Base-by-base conservation (phyloP, 2,329 filamentous ascomycete genomes). In the Ophiostoma australiae region DNA sequence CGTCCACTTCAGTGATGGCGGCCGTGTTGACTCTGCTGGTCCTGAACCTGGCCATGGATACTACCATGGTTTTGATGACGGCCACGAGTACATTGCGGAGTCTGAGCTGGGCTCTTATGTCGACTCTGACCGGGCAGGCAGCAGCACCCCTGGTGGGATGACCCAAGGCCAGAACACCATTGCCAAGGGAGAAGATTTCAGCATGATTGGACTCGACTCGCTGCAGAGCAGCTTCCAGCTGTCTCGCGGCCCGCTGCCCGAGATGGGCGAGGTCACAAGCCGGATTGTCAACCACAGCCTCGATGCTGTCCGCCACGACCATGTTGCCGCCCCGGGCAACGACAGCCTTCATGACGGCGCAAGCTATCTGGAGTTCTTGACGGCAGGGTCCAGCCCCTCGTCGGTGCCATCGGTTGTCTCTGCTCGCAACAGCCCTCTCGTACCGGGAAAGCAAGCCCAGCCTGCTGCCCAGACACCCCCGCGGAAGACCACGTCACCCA, bases 251-350 rank as follows among this genome's bases (percentile, higher is more conserved):
- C 74, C 76, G 1, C 77, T 80, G 3, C 79, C 81, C 10, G 84
- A 86, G 39, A 80, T 87, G 73, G 86, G 85, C 4, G 85, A 88
- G 23, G 83, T 83, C 41, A 87, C 86, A 0, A 87, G 82, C 70
- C 76, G 84, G 58, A 86, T 88, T 67, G 86, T 88, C 70, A 86
- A 84, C 75, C 82, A 82, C 48, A 85, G 85, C 0, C 76, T 88
- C 8, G 84, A 86, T 73, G 83, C 83, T 3, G 75, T 87, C 48
- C 80, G 85, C 55, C 82, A 78, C 75, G 77, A 71, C 20, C 33
- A 71, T n/a, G 67, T 69, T 10, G 27, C 23, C 66, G 61, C 3
- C 44, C 6, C 5, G 17, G 67, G 41, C 20, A 52, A 69, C 33
- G 44, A 33, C 68, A 66, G 63, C 11, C 68, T 69, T 33, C 69